These are phyloP conservation scores for Lepidium campestre DNA, from an alignment of 441 rosid species.

Conservation along the genomic window DNA sequence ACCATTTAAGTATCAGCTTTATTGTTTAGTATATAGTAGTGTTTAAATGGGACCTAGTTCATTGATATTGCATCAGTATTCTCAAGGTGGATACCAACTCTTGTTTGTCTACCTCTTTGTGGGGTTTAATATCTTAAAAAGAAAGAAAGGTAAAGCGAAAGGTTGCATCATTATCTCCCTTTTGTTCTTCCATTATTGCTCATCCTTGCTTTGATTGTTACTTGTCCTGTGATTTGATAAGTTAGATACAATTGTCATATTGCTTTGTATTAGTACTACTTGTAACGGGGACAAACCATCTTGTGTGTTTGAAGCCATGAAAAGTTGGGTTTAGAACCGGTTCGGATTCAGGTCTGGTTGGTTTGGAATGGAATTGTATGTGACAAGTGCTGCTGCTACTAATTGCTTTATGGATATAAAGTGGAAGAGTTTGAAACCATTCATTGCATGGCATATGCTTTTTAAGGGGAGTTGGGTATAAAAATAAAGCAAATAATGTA, in stretches of 20 bases:
- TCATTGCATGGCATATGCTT: too few relatives aligned
- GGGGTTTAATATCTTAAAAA: constrained; percentile 23
- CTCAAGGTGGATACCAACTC: constrained; percentile 45
- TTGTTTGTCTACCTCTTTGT: constrained; percentile 22
- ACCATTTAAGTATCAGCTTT: background rate
- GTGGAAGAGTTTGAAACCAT: too few relatives aligned
- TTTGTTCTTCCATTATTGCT: constrained; percentile 26
- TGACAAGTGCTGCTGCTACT: too few relatives aligned
- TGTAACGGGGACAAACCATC: too few relatives aligned
- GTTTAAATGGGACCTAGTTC: constrained; percentile 32
- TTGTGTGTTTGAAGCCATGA: too few relatives aligned
- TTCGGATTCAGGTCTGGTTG: too few relatives aligned
- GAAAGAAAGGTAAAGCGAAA: constrained; percentile 21
- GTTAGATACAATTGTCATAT: background rate
- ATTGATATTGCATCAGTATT: constrained; percentile 27
- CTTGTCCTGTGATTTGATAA: constrained; percentile 3
- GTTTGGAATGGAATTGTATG: too few relatives aligned
- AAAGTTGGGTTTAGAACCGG: too few relatives aligned
- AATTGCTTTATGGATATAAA: too few relatives aligned
- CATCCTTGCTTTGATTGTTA: background rate
- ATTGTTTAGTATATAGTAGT: constrained; percentile 24
- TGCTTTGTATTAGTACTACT: background rate
- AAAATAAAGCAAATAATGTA: too few relatives aligned
- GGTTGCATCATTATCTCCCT: constrained; percentile 15
- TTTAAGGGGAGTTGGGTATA: too few relatives aligned